Conservation (phyloP, 148 eudicot species). For the Vaccinium myrtillus region DNA sequence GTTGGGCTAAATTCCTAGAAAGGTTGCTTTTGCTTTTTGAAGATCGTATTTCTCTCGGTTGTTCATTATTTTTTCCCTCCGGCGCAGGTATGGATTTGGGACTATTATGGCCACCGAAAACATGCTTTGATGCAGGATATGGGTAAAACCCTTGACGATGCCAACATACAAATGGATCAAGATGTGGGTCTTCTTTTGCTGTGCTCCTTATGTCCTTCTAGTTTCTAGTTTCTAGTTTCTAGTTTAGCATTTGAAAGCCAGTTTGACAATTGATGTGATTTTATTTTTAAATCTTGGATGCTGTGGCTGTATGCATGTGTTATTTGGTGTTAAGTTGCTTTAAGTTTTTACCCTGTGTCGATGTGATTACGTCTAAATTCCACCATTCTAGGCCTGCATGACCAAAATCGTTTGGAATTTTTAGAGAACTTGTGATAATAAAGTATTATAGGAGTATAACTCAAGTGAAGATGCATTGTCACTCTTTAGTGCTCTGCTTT, state of each 20-base stretch:
- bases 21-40: not conserved
- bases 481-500: not conserved
- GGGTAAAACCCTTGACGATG: conserved; percentile 91
- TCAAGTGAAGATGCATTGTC: not conserved
- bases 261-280: not conserved
- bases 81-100: conserved; percentile 76
- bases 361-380: not conserved
- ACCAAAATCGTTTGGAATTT: not conserved
- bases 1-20: not conserved
- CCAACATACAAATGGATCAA: conserved; percentile 94
- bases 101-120: conserved; percentile 72
- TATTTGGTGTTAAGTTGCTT: conserved; percentile 13
- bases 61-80: not conserved
- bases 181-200: conserved; percentile 59
- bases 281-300: conserved; percentile 8
- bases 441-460: not conserved
- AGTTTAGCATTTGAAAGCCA: conserved; percentile 7
- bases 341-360: not conserved
- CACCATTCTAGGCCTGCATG: not conserved
- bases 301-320: conserved; percentile 6
- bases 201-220: conserved; percentile 6
- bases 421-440: not conserved
- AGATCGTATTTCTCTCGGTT: conserved; percentile 12
- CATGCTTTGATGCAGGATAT: conserved; percentile 80
- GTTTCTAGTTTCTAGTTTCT: too few relatives aligned